A percentile compares a stretch with the other conserved stretches of the same genome.
phyloP scores from a whole-genome alignment of 2,329 filamentous ascomycete genomes.

The Zarea fungicola region DNA sequence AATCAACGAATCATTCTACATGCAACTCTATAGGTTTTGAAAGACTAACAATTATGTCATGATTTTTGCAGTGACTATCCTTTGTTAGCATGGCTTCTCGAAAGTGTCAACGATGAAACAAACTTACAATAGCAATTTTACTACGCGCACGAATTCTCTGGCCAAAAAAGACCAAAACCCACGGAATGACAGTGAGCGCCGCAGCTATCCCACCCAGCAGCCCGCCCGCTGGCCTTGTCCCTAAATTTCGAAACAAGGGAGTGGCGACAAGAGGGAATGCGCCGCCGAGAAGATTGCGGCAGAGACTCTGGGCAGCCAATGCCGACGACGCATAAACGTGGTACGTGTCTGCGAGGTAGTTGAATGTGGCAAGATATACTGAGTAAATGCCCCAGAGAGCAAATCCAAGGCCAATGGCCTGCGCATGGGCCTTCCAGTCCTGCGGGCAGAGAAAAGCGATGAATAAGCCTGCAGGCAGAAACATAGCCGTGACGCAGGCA shows the following conservation, averaged over 20 bases:
- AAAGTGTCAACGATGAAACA: slow-evolving; percentile 20
- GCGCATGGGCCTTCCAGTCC: slow-evolving; percentile 21
- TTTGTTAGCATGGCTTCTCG: background rate
- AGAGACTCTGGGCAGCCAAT: slow-evolving; percentile 79
- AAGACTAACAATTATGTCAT: background rate
- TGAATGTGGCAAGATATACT: slow-evolving; percentile 85
- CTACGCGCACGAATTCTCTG: slow-evolving; percentile 69
- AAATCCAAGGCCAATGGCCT: slow-evolving; percentile 58
- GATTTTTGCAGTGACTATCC: slow-evolving; percentile 4
- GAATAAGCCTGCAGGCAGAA: slow-evolving; percentile 77
- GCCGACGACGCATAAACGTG: slow-evolving; percentile 80
- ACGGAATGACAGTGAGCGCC: slow-evolving; percentile 73
- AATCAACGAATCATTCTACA: no score
- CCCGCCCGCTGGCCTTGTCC: slow-evolving; percentile 65
- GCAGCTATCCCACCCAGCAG: slow-evolving; percentile 69
- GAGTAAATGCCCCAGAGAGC: slow-evolving; percentile 83
- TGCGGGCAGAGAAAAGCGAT: slow-evolving; percentile 26
- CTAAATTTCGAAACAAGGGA: slow-evolving; percentile 67
- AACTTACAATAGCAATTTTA: slow-evolving; percentile 63
- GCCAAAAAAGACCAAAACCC: slow-evolving; percentile 77
- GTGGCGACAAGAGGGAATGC: slow-evolving; percentile 73
- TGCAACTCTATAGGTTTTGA: background rate
- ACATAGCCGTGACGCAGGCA: slow-evolving; percentile 66
- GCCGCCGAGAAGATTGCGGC: slow-evolving; percentile 77
- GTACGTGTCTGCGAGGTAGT: slow-evolving; percentile 87